Evolutionary conservation across 352 stramenopile genomes (phyloP).

Genomic region (Phytophthora tubulina): DNA sequence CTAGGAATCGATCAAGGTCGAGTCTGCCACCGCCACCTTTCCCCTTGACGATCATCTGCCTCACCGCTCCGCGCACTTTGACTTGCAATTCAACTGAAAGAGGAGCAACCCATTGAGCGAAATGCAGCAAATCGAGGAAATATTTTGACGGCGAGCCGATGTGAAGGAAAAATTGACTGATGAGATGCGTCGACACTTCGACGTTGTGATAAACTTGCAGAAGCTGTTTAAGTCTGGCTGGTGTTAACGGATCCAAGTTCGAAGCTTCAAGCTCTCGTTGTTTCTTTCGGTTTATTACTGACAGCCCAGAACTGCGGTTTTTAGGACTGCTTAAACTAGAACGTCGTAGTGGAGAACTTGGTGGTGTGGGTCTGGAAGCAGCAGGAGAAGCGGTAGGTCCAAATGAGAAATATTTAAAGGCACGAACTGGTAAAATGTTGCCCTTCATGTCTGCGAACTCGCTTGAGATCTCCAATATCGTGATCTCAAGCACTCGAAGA

Average conservation of each 20-base stretch:
- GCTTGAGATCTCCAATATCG: slow-evolving; percentile 43
- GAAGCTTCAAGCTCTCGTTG: slow-evolving; percentile 35
- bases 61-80: slow-evolving; percentile 47
- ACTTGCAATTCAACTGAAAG: slow-evolving; percentile 42
- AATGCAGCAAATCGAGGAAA: slow-evolving; percentile 55
- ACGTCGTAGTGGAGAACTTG: slow-evolving; percentile 17
- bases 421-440: slow-evolving; percentile 35
- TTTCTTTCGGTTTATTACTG: slow-evolving; percentile 13
- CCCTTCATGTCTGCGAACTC: slow-evolving; percentile 29
- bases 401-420: slow-evolving; percentile 46
- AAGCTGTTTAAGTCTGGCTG: slow-evolving; percentile 43
- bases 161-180: slow-evolving; percentile 66
- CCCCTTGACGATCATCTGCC: slow-evolving; percentile 54
- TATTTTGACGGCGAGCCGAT: slow-evolving; percentile 53
- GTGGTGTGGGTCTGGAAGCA: background rate
- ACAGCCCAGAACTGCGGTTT: slow-evolving; percentile 7
- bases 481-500: slow-evolving; percentile 47
- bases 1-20: slow-evolving; percentile 63
- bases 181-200: slow-evolving; percentile 50
- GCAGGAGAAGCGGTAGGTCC: background rate
- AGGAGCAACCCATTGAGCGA: slow-evolving; percentile 54
- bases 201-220: slow-evolving; percentile 44
- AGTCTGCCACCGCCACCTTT: slow-evolving; percentile 57
- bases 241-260: slow-evolving; percentile 48
- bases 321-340: slow-evolving; percentile 11